Evolutionary conservation across 257 asterid species (phyloP), one percentile per base, ranked within the genome.

Genomic region (Ophiorrhiza pumila): DNA sequence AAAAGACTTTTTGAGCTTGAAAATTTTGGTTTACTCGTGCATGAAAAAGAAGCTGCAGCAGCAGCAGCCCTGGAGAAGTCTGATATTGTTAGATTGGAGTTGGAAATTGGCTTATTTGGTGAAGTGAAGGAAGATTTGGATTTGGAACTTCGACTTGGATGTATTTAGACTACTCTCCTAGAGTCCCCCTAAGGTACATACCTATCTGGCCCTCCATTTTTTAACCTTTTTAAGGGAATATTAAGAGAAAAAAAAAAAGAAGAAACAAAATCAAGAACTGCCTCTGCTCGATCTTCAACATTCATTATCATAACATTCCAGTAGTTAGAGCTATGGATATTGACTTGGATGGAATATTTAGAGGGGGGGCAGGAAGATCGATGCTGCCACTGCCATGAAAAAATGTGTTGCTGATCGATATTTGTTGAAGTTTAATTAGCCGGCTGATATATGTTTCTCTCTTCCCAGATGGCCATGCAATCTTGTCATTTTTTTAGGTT

Each of bases 81-180:
- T 0, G 89, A 80, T 7, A 53, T 79, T 77, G 85, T 80, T 56
- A 57, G 86, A 47, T 77, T 94, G 92, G 98, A 90, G 23, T 80
- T 90, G 91, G 95, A 89, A 80, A 88, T 91, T 17, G 97, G 96
- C 5, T 31, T 84, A 76, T 70, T 85, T 62, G 71, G 72, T 60
- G 80, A 85, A 13, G 81, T 79, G 7, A 77, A 86, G 39, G 90
- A 90, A 78, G 96, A 89, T 25, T 58, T 94, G 76, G 97, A 94
- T 79, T 86, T 91, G 91, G 99, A 94, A 69, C 99, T 94, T 73
- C 84, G 99, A 31, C 96, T 94, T 7, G 99, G 99, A 29, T 92
- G 76, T 66, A 61, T 71, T 76, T 43, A 61, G 56, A 42, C 20
- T 63, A 58, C 4, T 4, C 29, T 61, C 17, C 42, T 37, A 46